Base-by-base conservation (phyloP, 2,329 filamentous ascomycete species). In the Cryphonectria radicalis region DNA sequence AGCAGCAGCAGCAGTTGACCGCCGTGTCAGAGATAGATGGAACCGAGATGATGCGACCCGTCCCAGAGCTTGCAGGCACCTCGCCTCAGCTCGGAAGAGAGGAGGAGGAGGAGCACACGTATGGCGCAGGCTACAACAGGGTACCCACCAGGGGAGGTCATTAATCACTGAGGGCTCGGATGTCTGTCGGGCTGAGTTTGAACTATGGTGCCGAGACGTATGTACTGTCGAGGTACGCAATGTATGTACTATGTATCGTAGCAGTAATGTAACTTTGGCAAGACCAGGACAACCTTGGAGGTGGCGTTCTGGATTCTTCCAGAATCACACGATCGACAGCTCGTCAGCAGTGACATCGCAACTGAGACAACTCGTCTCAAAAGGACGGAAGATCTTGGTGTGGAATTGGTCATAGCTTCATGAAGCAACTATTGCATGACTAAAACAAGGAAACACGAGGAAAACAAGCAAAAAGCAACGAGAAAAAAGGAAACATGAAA, bases 11-110 rank as follows among this genome's bases (percentile, higher is more conserved):
- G 17, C 55, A 64, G 11, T 35, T 71, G 19, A 37, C 66, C 5
- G 35, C 69, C 1, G 66, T 73, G 2, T 73, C 71, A 11, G 71
- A 73, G 55, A 73, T 73, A 19, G 69, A 69, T 1, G 65, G 50
- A 4, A 55, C 66, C 1, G 68, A 71, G 14, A 35, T 68, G 0
- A 5, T 50, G 1, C 59, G 66, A 3, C 62, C 69, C 5, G 37
- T 71, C 46, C 67, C 71, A 42, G 71, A 73, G n/a, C 67, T 73
- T 7, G 62, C 69, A 0, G 71, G 59, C 7, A 68, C 66, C 4
- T 28, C 17, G n/a, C 42, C 63, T 19, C 25, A 35, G 35, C 19
- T 14, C 8, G 40, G 10, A 40, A 32, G 63, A 43, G 40, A 32
- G 42, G 62, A 64, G 37, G 62, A 64, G 37, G 35, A 14, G 10